A percentile compares a stretch with the other conserved stretches of the same genome.
Conservation (phyloP, 2,329 filamentous ascomycete genomes). For the Curvularia verruculosa region DNA sequence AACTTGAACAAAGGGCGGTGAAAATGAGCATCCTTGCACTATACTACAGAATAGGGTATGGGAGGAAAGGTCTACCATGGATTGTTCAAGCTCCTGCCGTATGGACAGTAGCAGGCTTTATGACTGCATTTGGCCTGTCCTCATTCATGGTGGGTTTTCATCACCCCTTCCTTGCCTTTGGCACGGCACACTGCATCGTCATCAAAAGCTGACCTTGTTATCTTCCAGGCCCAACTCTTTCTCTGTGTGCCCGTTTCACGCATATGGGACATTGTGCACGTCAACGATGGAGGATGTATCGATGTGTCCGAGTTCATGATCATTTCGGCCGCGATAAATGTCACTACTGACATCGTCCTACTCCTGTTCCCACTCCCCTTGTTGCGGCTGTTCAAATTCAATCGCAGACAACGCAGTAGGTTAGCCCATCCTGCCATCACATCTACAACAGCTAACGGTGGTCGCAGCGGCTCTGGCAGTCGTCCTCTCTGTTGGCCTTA, state of each 20-base stretch:
- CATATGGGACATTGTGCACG: conserved; percentile 27
- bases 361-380: conserved; percentile 35
- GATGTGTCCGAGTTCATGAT: conserved; percentile 28
- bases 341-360: conserved; percentile 31
- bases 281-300: conserved; percentile 25
- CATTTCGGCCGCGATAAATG: conserved; percentile 32
- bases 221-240: conserved; percentile 27
- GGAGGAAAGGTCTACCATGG: conserved; percentile 31
- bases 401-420: conserved; percentile 35
- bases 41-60: conserved; percentile 36
- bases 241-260: conserved; percentile 29
- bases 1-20: conserved; percentile 27
- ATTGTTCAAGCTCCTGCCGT: conserved; percentile 31
- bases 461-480: conserved; percentile 29
- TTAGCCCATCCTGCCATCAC: too few relatives aligned
- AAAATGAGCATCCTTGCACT: conserved; percentile 41
- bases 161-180: not conserved
- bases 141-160: conserved; percentile 27
- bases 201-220: not conserved
- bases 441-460: not conserved
- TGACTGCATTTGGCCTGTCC: conserved; percentile 30
- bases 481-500: conserved; percentile 36
- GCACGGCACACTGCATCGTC: not conserved
- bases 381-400: conserved; percentile 31
- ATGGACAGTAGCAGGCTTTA: conserved; percentile 27